Evolutionary conservation across 2,329 filamentous ascomycete species (phyloP).

Genomic region (Botrytis pseudocinerea): DNA sequence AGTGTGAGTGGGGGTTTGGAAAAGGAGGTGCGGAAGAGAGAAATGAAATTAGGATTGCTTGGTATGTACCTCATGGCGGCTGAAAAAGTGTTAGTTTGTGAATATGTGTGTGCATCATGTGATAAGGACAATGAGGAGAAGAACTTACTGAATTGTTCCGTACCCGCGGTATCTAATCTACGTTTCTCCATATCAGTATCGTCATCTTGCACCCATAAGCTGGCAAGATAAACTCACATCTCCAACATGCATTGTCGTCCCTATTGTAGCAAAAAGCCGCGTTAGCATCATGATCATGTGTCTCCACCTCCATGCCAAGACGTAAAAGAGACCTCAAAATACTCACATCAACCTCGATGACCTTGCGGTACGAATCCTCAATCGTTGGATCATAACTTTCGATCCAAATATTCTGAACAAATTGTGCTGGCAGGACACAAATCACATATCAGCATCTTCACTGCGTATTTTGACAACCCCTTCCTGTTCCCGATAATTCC

Average conservation of each 20-base stretch:
- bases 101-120: conserved; percentile 28
- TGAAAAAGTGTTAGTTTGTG: conserved; percentile 37
- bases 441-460: conserved; percentile 6
- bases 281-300: conserved; percentile 21
- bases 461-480: not conserved
- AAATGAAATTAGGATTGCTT: too few relatives aligned
- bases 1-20: not conserved
- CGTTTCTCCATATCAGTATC: conserved; percentile 27
- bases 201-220: conserved; percentile 2
- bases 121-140: conserved; percentile 15
- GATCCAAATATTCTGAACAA: conserved; percentile 76
- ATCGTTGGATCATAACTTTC: conserved; percentile 66
- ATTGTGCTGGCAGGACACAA: conserved; percentile 56
- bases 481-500: not conserved
- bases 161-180: conserved; percentile 70
- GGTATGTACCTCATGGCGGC: conserved; percentile 56
- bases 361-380: conserved; percentile 61
- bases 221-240: conserved; percentile 51
- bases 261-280: conserved; percentile 42
- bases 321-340: not conserved
- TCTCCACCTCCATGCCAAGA: conserved; percentile 4
- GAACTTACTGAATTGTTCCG: conserved; percentile 71
- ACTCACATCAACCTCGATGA: conserved; percentile 68
- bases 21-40: too few relatives aligned
- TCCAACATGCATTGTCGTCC: conserved; percentile 72